Evolutionary conservation across 805 yeast genomes (phyloP), one percentile per base, ranked within the genome.

Genomic region (Ogataea philodendri): DNA sequence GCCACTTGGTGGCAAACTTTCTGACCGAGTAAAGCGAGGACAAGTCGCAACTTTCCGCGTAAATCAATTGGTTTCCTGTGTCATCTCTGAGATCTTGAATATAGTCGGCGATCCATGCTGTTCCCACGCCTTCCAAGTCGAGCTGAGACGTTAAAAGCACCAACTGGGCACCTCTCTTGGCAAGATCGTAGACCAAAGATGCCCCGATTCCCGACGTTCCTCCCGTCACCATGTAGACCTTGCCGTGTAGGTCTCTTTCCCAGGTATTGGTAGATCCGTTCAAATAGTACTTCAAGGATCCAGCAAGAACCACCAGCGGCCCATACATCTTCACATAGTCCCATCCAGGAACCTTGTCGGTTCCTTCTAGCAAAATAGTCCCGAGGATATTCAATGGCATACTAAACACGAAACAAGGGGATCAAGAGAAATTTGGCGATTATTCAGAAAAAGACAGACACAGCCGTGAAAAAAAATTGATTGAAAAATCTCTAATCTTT

Each of bases 171-270:
- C 98, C 98, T 32, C 76, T 62, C 0, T 47, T 37, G 0, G 97
- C 97, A 50, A 93, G 57, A 20, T 88, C 88, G 22, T 70, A 67
- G 0, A 76, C 93, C 4, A 84, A 72, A 3, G 76, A 72, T 0
- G 90, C 82, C 1, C 98, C 98, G 42, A 87, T 57, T 0, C 97
- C 97, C 1, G 94, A 73, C 0, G 97, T 90, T 2, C 95, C 98
- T n/a, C 98, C 98, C 0, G 93, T 83, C 5, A 85, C 69, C 14
- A 84, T 66, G 50, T 70, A 83, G 4, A 89, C 97, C 52, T 80
- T 78, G 1, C 97, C 97, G 55, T 93, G 96, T 56, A 90, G 62
- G 46, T 88, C 89, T 41, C 97, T 70, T 43, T 86, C 95, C 96
- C 96, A 90, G 0, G 88, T 84, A 61, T 90, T 93, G 14, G 73